Evolutionary conservation across 2,329 filamentous ascomycete genomes (phyloP), one percentile per base, ranked within the genome.

Genomic region (Stagonosporopsis tanaceti): DNA sequence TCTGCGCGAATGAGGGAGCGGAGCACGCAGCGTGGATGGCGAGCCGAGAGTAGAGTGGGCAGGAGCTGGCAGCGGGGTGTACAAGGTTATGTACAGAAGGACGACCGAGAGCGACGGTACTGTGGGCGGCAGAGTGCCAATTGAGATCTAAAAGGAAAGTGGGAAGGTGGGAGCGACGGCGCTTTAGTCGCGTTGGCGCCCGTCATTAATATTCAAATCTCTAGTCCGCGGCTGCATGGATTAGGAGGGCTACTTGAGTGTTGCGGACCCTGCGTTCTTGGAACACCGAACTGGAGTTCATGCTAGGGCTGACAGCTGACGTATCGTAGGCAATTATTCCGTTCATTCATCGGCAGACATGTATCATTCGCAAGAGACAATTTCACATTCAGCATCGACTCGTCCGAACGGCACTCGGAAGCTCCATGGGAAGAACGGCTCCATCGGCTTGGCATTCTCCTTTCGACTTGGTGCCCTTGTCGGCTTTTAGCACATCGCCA

Each of bases 1-100:
- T 59, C 47, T 59, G 42, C 57, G 35, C 57, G 57, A 59, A 59
- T 59, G 27, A 32, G 38, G 37, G 57, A 47, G 46, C 40, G 41
- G 25, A 56, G 32, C 20, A 27, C 47, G 47, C 51, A 28, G 57
- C 57, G 57, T 59, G 57, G 47, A 55, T 37, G 34, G 47, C 39
- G 42, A 53, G 37, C 52, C 44, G 47, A 52, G 25, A 47, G 51
- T 47, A 44, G 57, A 59, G 44, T 59, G 54, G 54, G 41, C 45
- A 38, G 40, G 25, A 44, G 48, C 39, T 52, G 50, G 22, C 17
- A 9, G 39, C 38, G 38, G 39, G 48, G 39, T 40, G 39, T 39
- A 28, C 34, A 41, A 45, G 38, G 24, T 38, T 45, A 48, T 57
- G 48, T 53, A 50, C 50, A 53, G 44, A 35, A 27, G 37, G 38